A percentile compares a stretch with the other conserved stretches of the same genome.
Conservation (phyloP, 768 basidiomycete genomes). For the Leccinum rimulosum region DNA sequence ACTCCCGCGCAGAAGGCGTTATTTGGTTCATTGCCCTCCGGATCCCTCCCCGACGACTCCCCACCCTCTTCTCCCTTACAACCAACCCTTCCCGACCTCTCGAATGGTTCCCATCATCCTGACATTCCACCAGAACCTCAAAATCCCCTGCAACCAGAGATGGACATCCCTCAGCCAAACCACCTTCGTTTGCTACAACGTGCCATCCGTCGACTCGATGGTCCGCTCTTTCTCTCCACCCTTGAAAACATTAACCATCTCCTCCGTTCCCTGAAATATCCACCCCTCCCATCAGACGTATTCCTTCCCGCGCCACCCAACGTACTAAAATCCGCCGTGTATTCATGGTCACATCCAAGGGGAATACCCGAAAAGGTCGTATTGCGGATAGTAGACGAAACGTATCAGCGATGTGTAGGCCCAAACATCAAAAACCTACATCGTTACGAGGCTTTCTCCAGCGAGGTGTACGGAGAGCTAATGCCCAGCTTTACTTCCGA, state of each 20-base stretch:
- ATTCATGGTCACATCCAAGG: conserved; percentile 40
- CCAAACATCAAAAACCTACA: conserved; percentile 80
- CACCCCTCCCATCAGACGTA: conserved; percentile 48
- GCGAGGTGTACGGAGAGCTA: conserved; percentile 87
- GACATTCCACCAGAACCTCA: conserved; percentile 26
- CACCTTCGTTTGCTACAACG: conserved; percentile 63
- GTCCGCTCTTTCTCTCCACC: conserved; percentile 65
- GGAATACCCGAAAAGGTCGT: conserved; percentile 66
- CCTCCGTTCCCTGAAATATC: conserved; percentile 65
- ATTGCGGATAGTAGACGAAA: conserved; percentile 81
- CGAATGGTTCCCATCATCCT: conserved; percentile 32
- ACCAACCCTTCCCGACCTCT: conserved; percentile 31
- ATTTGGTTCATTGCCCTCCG: conserved; percentile 65
- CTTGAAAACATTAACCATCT: conserved; percentile 62
- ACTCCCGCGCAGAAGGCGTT: conserved; percentile 60
- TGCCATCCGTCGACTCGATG: conserved; percentile 66
- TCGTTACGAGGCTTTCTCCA: conserved; percentile 80
- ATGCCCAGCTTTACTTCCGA: conserved; percentile 70
- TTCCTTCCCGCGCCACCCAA: conserved; percentile 48
- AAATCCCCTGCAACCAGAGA: conserved; percentile 22
- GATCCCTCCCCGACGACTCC: conserved; percentile 23
- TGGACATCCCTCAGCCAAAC: conserved; percentile 23
- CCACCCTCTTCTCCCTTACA: conserved; percentile 37
- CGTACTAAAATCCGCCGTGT: conserved; percentile 44
- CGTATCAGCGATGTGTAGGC: conserved; percentile 90